phyloP scores from a whole-genome alignment of 2,329 filamentous ascomycete species.

The Colletotrichum sidae region DNA sequence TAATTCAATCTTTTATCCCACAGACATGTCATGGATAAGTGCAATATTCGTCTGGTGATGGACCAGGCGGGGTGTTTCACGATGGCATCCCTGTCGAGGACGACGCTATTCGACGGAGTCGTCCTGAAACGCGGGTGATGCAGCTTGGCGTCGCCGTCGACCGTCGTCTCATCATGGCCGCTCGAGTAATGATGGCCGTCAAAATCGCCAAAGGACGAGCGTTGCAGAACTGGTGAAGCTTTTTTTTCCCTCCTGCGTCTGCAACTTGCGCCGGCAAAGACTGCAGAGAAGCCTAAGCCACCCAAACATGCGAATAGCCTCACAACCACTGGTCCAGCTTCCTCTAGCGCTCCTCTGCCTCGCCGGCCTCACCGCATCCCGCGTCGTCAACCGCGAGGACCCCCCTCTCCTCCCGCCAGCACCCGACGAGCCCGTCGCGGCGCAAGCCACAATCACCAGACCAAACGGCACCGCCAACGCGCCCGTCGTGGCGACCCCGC shows the following conservation, averaged over 20 bases:
- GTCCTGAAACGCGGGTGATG: constrained; percentile 31
- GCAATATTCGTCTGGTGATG: not conserved
- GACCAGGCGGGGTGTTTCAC: constrained; percentile 7
- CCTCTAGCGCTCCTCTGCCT: constrained; percentile 12
- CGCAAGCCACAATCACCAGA: constrained; percentile 19
- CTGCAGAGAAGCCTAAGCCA: not conserved
- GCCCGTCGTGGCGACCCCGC: not conserved
- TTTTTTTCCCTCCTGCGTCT: too few relatives aligned
- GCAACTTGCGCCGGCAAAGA: too few relatives aligned
- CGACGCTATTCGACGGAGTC: not conserved
- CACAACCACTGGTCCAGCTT: constrained; percentile 4
- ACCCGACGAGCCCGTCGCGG: constrained; percentile 16
- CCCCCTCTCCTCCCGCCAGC: constrained; percentile 9
- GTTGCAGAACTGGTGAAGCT: not conserved
- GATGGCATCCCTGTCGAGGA: constrained; percentile 8
- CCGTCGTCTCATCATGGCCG: constrained; percentile 1
- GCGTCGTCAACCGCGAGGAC: constrained; percentile 27
- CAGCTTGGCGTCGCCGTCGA: constrained; percentile 22
- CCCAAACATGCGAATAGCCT: constrained; percentile 1
- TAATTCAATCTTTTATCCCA: not conserved
- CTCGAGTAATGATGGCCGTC: not conserved
- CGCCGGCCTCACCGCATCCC: constrained; percentile 21
- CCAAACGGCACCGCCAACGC: constrained; percentile 1
- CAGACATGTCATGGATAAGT: not conserved
- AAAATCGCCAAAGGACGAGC: not conserved